Percentiles rank a stretch among this genome's conserved stretches.
Evolutionary conservation across 495 filamentous ascomycete genomes (phyloP).

Genomic region (Staphylotrichum longicolle): DNA sequence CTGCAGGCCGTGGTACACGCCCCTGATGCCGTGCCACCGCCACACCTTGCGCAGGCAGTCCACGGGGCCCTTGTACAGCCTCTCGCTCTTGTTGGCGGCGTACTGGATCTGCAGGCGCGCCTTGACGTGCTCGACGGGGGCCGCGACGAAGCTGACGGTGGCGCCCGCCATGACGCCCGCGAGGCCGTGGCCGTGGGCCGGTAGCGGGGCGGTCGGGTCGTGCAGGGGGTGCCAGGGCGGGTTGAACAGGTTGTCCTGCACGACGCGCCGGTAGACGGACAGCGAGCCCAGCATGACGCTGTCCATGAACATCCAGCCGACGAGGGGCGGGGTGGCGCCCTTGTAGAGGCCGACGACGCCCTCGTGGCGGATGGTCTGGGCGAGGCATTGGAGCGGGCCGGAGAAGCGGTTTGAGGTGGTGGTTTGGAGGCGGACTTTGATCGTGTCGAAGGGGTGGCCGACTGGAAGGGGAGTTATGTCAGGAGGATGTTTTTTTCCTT

Average conservation of each 20-base stretch:
- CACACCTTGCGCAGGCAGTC: slow-evolving; percentile 74
- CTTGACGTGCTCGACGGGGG: slow-evolving; percentile 94
- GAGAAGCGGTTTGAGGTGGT: slow-evolving; percentile 69
- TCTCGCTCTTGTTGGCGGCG: slow-evolving; percentile 64
- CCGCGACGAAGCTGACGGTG: slow-evolving; percentile 88
- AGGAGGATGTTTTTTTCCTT: neutral
- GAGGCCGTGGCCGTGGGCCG: slow-evolving; percentile 75
- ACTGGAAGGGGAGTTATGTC: slow-evolving; percentile 31
- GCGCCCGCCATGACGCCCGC: slow-evolving; percentile 84
- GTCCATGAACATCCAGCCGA: slow-evolving; percentile 99
- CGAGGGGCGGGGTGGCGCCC: slow-evolving; percentile 81
- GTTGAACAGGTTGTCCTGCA: slow-evolving; percentile 76
- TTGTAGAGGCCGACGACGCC: slow-evolving; percentile 81
- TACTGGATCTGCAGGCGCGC: slow-evolving; percentile 94
- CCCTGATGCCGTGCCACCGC: slow-evolving; percentile 64
- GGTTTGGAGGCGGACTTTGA: slow-evolving; percentile 96
- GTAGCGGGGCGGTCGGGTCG: slow-evolving; percentile 50
- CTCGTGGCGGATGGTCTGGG: slow-evolving; percentile 77
- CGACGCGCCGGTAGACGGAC: slow-evolving; percentile 78
- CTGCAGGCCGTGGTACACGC: slow-evolving; percentile 78
- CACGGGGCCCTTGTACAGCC: slow-evolving; percentile 80
- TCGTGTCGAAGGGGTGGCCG: slow-evolving; percentile 77
- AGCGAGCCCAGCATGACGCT: slow-evolving; percentile 90
- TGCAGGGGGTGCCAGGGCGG: slow-evolving; percentile 42
- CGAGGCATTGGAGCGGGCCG: slow-evolving; percentile 82